phyloP scores from a whole-genome alignment of 1,284 basidiomycete species.

The Austroboletus niveus region DNA sequence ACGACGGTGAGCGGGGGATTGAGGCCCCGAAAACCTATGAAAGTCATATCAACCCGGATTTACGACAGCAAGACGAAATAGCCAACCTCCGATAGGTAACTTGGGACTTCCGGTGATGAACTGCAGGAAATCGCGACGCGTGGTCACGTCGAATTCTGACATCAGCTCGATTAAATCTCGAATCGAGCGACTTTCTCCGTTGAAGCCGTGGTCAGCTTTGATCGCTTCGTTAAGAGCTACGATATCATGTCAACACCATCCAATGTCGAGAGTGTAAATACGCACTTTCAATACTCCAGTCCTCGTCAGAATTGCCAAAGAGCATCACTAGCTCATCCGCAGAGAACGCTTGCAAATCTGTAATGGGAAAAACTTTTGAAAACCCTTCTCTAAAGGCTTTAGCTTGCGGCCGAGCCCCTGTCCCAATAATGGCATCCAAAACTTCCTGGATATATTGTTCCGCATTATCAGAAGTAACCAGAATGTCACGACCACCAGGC shows the following conservation, averaged over 20 bases:
- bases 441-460: constrained; percentile 85
- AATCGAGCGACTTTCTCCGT: constrained; percentile 89
- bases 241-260: constrained; percentile 7
- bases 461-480: constrained; percentile 84
- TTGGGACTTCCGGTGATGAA: constrained; percentile 97
- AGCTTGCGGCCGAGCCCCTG: constrained; percentile 71
- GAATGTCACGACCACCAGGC: constrained; percentile 75
- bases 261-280: background rate
- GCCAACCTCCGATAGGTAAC: constrained; percentile 86
- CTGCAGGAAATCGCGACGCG: constrained; percentile 88
- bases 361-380: constrained; percentile 91
- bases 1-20: constrained; percentile 96
- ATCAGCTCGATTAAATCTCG: constrained; percentile 87
- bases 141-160: constrained; percentile 70
- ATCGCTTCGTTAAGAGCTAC: constrained; percentile 82
- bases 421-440: constrained; percentile 78
- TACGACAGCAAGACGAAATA: background rate
- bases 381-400: constrained; percentile 89
- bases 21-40: constrained; percentile 87
- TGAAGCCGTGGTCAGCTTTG: constrained; percentile 99
- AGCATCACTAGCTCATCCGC: constrained; percentile 92
- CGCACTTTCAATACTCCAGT: constrained; percentile 89
- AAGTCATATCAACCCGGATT: background rate
- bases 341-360: constrained; percentile 89
- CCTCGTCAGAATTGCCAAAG: constrained; percentile 93